Evolutionary conservation across 2,329 filamentous ascomycete species (phyloP).

Genomic region (Aspergillus ibericus): DNA sequence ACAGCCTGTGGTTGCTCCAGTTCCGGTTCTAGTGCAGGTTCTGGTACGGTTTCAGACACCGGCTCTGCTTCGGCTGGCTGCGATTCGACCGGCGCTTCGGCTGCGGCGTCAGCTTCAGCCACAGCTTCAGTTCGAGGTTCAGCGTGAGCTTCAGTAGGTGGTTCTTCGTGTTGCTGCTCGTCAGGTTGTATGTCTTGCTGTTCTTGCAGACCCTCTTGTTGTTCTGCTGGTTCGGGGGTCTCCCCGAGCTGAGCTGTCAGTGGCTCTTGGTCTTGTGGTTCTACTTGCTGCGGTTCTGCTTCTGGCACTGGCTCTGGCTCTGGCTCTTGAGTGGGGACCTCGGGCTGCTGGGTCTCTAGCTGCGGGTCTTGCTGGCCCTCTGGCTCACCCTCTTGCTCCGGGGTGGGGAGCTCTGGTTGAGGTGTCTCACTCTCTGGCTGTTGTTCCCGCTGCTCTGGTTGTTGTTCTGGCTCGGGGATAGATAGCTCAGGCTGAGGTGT

Average conservation of each 20-base stretch:
- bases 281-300: slow-evolving; percentile 4
- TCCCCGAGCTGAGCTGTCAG: background rate
- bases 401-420: slow-evolving; percentile 1
- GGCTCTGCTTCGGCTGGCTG: slow-evolving; percentile 10
- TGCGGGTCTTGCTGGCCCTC: slow-evolving; percentile 5
- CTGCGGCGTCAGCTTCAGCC: background rate
- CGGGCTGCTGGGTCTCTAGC: background rate
- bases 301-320: slow-evolving; percentile 4
- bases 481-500: slow-evolving; percentile 10
- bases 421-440: slow-evolving; percentile 3
- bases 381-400: slow-evolving; percentile 3
- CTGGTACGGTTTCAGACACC: slow-evolving; percentile 5
- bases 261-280: background rate
- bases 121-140: background rate
- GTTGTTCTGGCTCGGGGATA: slow-evolving; percentile 2
- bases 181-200: slow-evolving; percentile 1
- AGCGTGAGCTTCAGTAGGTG: slow-evolving; percentile 2
- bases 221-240: background rate
- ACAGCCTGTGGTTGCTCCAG: slow-evolving; percentile 21
- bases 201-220: background rate
- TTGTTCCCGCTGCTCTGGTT: slow-evolving; percentile 11
- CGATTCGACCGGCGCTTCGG: background rate
- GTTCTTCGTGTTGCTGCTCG: slow-evolving; percentile 1
- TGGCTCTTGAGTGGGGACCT: background rate
- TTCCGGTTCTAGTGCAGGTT: slow-evolving; percentile 9